Evolutionary conservation across 2,329 filamentous ascomycete genomes (phyloP), one percentile per base, ranked within the genome.

Genomic region (Alternaria sp.): DNA sequence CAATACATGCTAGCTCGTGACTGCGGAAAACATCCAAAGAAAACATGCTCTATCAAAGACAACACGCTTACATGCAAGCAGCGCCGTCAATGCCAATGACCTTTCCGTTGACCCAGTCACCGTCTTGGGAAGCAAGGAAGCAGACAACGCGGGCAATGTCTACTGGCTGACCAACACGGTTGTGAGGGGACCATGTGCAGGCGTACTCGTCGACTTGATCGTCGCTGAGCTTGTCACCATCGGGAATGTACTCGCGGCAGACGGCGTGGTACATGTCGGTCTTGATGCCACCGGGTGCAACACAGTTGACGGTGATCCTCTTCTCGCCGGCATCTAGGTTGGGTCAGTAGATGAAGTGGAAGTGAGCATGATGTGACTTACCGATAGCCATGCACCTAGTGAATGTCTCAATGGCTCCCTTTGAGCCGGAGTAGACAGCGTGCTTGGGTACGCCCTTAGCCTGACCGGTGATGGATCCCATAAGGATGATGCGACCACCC

Each of bases 81-180:
- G 79, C 79, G 44, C 79, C 79, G 56, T 81, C 79, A 58, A 84
- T 83, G 65, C 83, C 83, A 67, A 85, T 83, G 74, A 86, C 82
- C 81, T 86, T 86, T 75, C 84, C 84, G 75, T 85, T 86, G 64
- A 86, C 81, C 85, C 75, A 85, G 74, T 90, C 82, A 77, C 87
- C 77, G 79, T 89, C 80, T 82, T 89, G 80, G 77, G 86, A 79
- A 71, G 88, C 76, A 78, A 89, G 70, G 84, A 87, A 82, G 81
- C 86, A 87, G 60, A 89, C 88, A 17, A 89, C 87, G 65, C 88
- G 86, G 66, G 89, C 89, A 76, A 91, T 87, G 75, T 91, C 89
- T 74, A 89, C 86, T 61, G 89, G 89, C 67, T 90, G 87, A 69
- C 89, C 89, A 62, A 90, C 88, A 74, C 89, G 87, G 81, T 86